phyloP scores from a whole-genome alignment of 2,329 filamentous ascomycete genomes.

The Pseudogymnoascus verrucosus region DNA sequence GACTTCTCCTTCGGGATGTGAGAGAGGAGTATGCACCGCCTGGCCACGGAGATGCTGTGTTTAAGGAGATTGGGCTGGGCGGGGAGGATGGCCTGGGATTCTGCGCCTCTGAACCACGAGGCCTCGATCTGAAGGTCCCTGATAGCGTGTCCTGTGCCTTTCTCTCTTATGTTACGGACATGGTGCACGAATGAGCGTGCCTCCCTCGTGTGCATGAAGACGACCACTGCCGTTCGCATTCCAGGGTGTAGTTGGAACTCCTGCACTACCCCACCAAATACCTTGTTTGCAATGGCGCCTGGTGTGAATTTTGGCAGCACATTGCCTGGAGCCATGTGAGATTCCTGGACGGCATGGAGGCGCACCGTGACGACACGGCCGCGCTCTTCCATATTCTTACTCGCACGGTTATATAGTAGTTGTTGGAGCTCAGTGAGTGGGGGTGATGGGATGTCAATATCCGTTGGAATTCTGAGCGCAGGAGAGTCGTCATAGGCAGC shows the following conservation, averaged over 20 bases:
- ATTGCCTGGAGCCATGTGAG: background rate
- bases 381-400: background rate
- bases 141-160: slow-evolving; percentile 7
- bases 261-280: slow-evolving; percentile 10
- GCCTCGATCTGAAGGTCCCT: slow-evolving; percentile 11
- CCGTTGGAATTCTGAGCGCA: background rate
- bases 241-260: slow-evolving; percentile 10
- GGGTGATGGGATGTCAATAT: background rate
- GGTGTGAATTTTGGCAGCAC: slow-evolving; percentile 8
- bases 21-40: background rate
- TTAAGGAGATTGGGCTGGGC: slow-evolving; percentile 3
- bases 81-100: background rate
- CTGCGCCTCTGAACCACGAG: background rate
- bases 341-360: background rate
- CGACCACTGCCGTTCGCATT: slow-evolving; percentile 5
- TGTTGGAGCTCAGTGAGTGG: background rate
- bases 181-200: slow-evolving; percentile 9
- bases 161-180: background rate
- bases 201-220: slow-evolving; percentile 9
- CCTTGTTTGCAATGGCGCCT: background rate
- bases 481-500: background rate
- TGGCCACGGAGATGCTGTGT: background rate
- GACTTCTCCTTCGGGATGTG: background rate
- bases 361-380: slow-evolving; percentile 9
- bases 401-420: background rate